Percentiles rank a stretch among this genome's conserved stretches.
These are phyloP conservation scores for Hypoxylon sp. DNA, from an alignment of 2,329 filamentous ascomycete genomes.

Conservation along the genomic window DNA sequence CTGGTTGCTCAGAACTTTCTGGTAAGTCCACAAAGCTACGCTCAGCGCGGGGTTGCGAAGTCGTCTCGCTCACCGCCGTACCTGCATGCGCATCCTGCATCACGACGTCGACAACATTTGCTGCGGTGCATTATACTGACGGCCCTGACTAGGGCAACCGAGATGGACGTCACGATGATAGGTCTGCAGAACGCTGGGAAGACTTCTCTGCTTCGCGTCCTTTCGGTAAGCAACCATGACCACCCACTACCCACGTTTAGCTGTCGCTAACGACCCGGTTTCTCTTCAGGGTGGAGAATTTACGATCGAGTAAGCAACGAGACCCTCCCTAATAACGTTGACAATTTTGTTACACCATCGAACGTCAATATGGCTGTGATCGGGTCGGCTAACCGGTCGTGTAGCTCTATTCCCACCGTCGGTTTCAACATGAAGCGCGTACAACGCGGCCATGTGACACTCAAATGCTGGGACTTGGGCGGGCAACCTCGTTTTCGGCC, in stretches of 20 bases:
- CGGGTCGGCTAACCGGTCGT: slow-evolving; percentile 58
- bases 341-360: slow-evolving; percentile 45
- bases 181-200: slow-evolving; percentile 98
- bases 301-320: slow-evolving; percentile 89
- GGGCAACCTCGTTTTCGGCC: slow-evolving; percentile 96
- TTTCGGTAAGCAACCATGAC: slow-evolving; percentile 79
- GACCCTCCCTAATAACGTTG: slow-evolving; percentile 32
- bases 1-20: slow-evolving; percentile 98
- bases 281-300: slow-evolving; percentile 89
- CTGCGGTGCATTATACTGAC: slow-evolving; percentile 41
- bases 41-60: slow-evolving; percentile 51
- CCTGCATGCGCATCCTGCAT: slow-evolving; percentile 44
- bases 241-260: slow-evolving; percentile 31
- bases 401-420: slow-evolving; percentile 96
- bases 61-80: slow-evolving; percentile 49
- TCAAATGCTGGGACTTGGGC: slow-evolving; percentile 99
- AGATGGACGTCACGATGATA: slow-evolving; percentile 99
- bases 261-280: slow-evolving; percentile 41
- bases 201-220: slow-evolving; percentile 91
- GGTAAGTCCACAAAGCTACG: slow-evolving; percentile 71
- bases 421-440: slow-evolving; percentile 99
- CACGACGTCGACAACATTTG: slow-evolving; percentile 32
- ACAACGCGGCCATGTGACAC: slow-evolving; percentile 96
- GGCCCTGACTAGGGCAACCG: slow-evolving; percentile 81
- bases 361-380: slow-evolving; percentile 41